phyloP scores from a whole-genome alignment of 2,329 filamentous ascomycete species.

The Clarireedia sp. region DNA sequence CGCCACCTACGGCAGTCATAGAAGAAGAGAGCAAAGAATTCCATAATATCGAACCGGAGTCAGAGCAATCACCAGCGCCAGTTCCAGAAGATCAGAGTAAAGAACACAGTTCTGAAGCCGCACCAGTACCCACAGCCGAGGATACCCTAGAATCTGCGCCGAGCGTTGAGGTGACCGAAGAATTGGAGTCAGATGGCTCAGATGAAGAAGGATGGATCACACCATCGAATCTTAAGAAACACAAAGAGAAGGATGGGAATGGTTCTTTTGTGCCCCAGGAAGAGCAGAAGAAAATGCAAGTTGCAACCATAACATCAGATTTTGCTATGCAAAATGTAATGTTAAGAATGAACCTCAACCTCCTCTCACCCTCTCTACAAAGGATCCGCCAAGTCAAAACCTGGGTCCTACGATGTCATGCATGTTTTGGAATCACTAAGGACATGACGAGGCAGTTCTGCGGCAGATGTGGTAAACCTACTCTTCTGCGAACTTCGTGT shows the following conservation, averaged over 20 bases:
- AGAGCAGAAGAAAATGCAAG: conserved; percentile 63
- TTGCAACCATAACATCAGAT: conserved; percentile 88
- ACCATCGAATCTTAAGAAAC: conserved; percentile 80
- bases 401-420: conserved; percentile 88
- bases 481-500: conserved; percentile 77
- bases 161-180: conserved; percentile 20
- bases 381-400: conserved; percentile 80
- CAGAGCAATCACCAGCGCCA: not conserved
- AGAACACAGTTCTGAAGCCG: not conserved
- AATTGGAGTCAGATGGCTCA: conserved; percentile 33
- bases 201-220: conserved; percentile 87
- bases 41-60: too few species aligned
- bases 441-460: conserved; percentile 90
- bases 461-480: conserved; percentile 78
- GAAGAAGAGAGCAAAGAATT: not conserved
- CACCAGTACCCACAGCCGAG: not conserved
- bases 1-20: not conserved
- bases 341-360: conserved; percentile 86
- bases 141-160: not conserved
- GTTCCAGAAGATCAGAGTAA: not conserved
- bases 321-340: conserved; percentile 98
- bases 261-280: conserved; percentile 40
- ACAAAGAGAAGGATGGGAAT: conserved; percentile 59
- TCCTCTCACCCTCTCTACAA: conserved; percentile 70
- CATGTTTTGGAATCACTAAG: conserved; percentile 77